Base-by-base conservation (phyloP, 208 protist genomes). In the Trypanosoma scelopori region DNA sequence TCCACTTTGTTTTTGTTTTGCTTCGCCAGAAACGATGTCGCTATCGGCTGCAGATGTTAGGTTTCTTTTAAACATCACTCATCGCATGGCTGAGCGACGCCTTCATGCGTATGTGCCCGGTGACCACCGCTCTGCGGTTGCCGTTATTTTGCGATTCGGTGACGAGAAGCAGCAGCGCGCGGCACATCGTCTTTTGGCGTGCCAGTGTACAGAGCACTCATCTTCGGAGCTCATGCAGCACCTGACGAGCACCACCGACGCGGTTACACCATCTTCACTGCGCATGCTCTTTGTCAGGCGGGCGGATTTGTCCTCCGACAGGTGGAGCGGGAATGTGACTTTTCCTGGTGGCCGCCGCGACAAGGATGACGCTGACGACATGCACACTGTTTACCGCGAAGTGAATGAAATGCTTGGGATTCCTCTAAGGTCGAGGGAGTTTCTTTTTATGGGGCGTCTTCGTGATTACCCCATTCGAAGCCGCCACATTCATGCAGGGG, bases 271-370 rank as follows among this genome's bases (percentile, higher is more conserved):
- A 1, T 83, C 82, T 0, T 60, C 75, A 16, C 68, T 91, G 39
- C 69, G 68, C 37, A 65, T 94, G 30, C 76, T 97, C 13, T 87
- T 94, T 50, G 70, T 94, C 43, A 70, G 78, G 60, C 84, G 87
- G 2, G 69, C 74, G 4, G 67, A 82, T 61, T 48, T 76, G 22
- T 56, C 62, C 5, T 61, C 57, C n/a, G 82, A 86, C 42, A 60
- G 85, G 51, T 94, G 86, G 84, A 84, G 76, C 42, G 91, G 91
- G 13, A 81, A 78, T 35, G 63, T 97, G 2, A 72, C 70, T 16
- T 94, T 94, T 64, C 92, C 92, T 1, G 92, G 89, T 11, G 92
- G 92, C 52, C 72, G 59, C 22, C 73, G 85, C 35, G 81, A 93
- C 37, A 45, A 12, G 5, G 89, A 89, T 15, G 82, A 91, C 64